phyloP scores from a whole-genome alignment of 176 grass and related monocot species.

The Oryza rufipogon region DNA sequence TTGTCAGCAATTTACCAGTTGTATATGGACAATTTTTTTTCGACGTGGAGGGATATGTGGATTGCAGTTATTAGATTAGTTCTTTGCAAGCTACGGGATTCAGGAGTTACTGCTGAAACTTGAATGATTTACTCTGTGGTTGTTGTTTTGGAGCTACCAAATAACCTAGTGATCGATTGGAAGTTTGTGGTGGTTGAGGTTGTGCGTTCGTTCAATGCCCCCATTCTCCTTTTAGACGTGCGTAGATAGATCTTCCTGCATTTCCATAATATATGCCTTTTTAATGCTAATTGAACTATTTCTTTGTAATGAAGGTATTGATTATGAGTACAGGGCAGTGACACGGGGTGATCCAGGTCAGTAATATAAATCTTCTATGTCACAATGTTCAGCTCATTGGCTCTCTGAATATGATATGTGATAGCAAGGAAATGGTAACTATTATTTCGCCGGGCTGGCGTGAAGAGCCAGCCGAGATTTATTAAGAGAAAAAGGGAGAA shows the following conservation, averaged over 20 bases:
- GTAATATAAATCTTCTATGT: background rate
- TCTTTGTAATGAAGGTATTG: slow-evolving; percentile 59
- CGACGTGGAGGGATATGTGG: too few species aligned
- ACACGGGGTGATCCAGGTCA: slow-evolving; percentile 57
- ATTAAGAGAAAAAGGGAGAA: too few species aligned
- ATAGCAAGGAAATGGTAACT: background rate
- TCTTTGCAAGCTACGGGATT: background rate
- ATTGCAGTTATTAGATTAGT: background rate
- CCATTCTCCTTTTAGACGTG: too few species aligned
- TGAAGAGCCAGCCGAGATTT: too few species aligned
- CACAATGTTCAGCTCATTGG: background rate
- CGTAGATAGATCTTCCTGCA: background rate
- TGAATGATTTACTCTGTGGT: too few species aligned
- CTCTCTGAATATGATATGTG: background rate
- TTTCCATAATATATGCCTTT: slow-evolving; percentile 13
- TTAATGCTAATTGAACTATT: slow-evolving; percentile 22
- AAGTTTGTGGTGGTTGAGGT: background rate
- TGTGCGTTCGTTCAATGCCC: background rate
- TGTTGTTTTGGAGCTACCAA: background rate
- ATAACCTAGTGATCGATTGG: background rate
- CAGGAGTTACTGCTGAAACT: too few species aligned
- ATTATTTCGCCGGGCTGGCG: too few species aligned
- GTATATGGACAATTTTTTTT: background rate
- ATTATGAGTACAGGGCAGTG: slow-evolving; percentile 93
- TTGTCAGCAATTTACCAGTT: background rate